These are phyloP conservation scores for Lachnellula willkommii DNA, from an alignment of 2,329 filamentous ascomycete species.

Conservation along the genomic window DNA sequence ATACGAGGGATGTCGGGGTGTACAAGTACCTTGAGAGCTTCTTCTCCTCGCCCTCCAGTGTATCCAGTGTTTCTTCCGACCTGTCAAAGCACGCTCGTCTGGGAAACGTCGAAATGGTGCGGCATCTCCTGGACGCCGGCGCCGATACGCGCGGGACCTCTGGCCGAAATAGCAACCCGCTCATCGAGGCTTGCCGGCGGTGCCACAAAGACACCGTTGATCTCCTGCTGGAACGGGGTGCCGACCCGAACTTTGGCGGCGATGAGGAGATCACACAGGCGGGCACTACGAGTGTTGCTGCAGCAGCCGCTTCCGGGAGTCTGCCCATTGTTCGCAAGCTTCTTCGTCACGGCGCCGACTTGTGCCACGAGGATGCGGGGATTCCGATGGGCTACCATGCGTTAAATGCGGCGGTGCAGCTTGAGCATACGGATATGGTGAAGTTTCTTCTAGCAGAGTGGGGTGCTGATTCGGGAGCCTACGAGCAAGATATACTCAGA, in stretches of 20 bases:
- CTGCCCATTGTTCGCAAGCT: conserved; percentile 5
- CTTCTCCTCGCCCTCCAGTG: not conserved
- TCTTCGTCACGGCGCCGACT: conserved; percentile 2
- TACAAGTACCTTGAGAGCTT: not conserved
- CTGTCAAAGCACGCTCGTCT: not conserved
- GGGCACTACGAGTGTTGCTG: not conserved
- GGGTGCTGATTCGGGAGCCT: not conserved
- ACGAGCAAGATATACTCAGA: not conserved
- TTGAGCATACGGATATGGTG: conserved; percentile 7
- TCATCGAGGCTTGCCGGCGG: conserved; percentile 1
- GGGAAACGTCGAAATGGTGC: conserved; percentile 6
- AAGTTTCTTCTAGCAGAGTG: not conserved
- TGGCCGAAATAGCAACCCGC: conserved; percentile 1
- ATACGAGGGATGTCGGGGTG: not conserved
- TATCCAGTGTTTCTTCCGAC: no score
- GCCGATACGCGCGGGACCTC: not conserved
- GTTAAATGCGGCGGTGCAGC: not conserved
- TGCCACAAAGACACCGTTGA: conserved; percentile 3
- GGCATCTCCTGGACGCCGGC: conserved; percentile 7
- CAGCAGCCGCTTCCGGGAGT: conserved; percentile 1
- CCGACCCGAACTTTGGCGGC: conserved; percentile 3
- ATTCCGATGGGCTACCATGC: not conserved
- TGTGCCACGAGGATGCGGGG: conserved; percentile 1
- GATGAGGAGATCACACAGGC: not conserved
- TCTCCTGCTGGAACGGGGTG: conserved; percentile 4